Conservation (phyloP, 1,284 basidiomycete genomes). For the Trichosporon sp. region DNA sequence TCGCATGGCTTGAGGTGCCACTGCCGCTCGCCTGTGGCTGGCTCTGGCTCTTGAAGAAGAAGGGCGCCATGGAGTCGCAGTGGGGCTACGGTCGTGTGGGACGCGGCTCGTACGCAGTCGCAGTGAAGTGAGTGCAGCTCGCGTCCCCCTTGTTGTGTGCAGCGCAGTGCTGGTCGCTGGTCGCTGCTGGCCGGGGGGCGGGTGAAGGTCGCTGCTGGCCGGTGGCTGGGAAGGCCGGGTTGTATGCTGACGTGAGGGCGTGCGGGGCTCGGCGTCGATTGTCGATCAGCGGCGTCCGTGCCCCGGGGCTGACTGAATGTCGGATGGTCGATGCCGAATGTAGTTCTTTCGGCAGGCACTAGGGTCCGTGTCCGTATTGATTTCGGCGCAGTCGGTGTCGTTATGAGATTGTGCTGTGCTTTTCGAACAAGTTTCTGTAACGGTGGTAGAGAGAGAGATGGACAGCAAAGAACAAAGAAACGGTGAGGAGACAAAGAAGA, state of each 20-base stretch:
- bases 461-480: background rate
- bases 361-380: background rate
- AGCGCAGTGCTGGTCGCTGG: background rate
- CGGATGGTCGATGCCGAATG: background rate
- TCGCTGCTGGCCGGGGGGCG: background rate
- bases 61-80: slow-evolving; percentile 2
- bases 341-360: background rate
- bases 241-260: background rate
- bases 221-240: background rate
- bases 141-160: background rate
- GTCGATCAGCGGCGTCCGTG: background rate
- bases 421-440: too few species aligned
- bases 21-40: background rate
- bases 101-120: background rate
- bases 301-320: background rate
- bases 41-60: slow-evolving; percentile 1
- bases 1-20: background rate
- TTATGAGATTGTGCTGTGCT: too few species aligned
- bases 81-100: background rate
- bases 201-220: background rate
- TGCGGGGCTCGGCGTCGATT: background rate
- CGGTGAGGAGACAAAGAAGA: background rate
- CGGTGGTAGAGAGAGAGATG: background rate
- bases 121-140: background rate
- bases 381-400: too few species aligned